phyloP scores from a whole-genome alignment of 202 grass and related monocot genomes.

The Setaria italica region DNA sequence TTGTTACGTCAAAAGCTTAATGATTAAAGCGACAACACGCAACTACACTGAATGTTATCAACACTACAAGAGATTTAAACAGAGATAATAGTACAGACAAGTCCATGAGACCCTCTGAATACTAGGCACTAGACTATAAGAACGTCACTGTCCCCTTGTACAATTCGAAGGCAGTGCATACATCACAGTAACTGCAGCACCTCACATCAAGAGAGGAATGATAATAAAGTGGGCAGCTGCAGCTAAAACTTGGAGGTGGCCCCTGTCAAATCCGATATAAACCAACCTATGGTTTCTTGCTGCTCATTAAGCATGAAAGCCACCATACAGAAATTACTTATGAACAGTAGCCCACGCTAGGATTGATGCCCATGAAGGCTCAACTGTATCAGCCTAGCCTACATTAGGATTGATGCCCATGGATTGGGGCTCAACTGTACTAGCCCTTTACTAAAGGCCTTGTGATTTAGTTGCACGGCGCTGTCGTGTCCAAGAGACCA shows the following conservation, averaged over 20 bases:
- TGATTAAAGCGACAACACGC: neutral
- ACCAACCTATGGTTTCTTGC: neutral
- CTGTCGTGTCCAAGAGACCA: neutral
- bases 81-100: neutral
- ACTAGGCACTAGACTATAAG: neutral
- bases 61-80: neutral
- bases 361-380: neutral
- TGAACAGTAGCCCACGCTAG: neutral
- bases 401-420: too few species aligned
- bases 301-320: neutral
- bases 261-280: neutral
- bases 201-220: neutral
- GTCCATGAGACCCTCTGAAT: neutral
- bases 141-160: neutral
- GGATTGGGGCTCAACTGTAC: neutral
- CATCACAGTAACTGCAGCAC: neutral
- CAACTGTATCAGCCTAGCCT: neutral
- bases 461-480: neutral
- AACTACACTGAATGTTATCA: neutral
- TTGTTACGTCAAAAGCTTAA: neutral
- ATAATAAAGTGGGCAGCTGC: neutral
- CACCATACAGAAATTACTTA: neutral
- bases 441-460: neutral
- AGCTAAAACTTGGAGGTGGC: neutral
- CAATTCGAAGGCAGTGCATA: neutral